phyloP scores from a whole-genome alignment of 164 flowering plant genomes.

The Vitis amurensis region DNA sequence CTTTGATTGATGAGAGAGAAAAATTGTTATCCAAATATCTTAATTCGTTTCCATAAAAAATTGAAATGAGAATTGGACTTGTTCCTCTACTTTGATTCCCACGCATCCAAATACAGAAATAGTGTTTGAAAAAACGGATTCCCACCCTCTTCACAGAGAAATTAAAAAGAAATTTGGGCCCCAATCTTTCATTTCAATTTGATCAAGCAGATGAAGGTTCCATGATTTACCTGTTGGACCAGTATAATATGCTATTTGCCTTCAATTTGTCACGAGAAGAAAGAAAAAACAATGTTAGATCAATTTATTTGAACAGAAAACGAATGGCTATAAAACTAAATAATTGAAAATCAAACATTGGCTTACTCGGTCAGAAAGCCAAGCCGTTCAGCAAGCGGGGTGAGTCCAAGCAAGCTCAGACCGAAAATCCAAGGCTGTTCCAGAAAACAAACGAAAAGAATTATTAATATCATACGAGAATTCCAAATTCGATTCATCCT shows the following conservation, averaged over 20 bases:
- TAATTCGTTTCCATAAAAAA: too few species aligned
- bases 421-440: constrained; percentile 87
- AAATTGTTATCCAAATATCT: too few species aligned
- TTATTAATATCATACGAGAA: not conserved
- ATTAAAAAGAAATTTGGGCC: too few species aligned
- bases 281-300: constrained; percentile 1
- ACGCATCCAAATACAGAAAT: too few species aligned
- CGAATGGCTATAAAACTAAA: constrained; percentile 1
- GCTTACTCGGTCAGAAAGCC: constrained; percentile 96
- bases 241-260: constrained; percentile 83
- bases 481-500: not conserved
- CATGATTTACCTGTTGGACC: constrained; percentile 79
- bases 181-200: not conserved
- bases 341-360: not conserved
- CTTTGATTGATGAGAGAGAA: too few species aligned
- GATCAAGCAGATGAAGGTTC: not conserved
- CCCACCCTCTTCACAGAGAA: too few species aligned
- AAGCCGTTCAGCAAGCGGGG: constrained; percentile 89
- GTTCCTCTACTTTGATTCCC: too few species aligned
- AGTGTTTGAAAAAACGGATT: too few species aligned
- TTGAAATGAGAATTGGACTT: too few species aligned
- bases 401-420: constrained; percentile 80
- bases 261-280: constrained; percentile 32
- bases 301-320: not conserved
- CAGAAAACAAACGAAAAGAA: not conserved